These are phyloP conservation scores for Lactuca saligna DNA, from an alignment of 129 eudicot species.

Conservation along the genomic window DNA sequence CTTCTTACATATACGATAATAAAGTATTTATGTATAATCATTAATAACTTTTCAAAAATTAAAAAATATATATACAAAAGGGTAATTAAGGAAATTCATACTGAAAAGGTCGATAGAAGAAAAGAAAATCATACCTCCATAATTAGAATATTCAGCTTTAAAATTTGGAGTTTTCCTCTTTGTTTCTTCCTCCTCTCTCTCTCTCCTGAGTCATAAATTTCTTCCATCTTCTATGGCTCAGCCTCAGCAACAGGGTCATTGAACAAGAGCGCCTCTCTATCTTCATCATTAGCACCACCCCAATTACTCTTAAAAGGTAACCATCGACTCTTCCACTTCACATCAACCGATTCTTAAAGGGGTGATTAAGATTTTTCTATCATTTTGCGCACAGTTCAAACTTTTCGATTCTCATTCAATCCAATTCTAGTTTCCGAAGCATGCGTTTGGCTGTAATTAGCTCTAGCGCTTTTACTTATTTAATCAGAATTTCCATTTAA, in stretches of 20 bases:
- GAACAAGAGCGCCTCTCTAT: constrained; percentile 13
- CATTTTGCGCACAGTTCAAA: neutral
- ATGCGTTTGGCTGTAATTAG: constrained; percentile 7
- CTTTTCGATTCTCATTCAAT: constrained; percentile 9
- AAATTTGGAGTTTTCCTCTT: constrained; percentile 32
- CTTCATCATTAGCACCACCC: constrained; percentile 8
- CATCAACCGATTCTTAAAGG: neutral
- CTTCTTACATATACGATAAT: neutral
- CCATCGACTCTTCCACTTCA: constrained; percentile 14
- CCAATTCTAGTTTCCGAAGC: constrained; percentile 8
- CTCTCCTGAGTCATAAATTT: constrained; percentile 27
- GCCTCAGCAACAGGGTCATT: constrained; percentile 25
- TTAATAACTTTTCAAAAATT: neutral
- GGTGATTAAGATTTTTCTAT: neutral
- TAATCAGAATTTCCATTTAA: neutral
- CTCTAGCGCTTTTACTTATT: neutral
- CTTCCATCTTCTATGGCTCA: constrained; percentile 29
- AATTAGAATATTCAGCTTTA: constrained; percentile 19
- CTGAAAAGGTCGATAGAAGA: constrained; percentile 10
- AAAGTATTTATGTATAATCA: neutral
- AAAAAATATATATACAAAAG: neutral
- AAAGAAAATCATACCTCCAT: constrained; percentile 17
- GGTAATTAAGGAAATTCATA: constrained; percentile 14
- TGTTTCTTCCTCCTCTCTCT: constrained; percentile 16
- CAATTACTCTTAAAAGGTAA: constrained; percentile 27